phyloP scores from a whole-genome alignment of 2,329 filamentous ascomycete species.

The Botrytis sinoallii region DNA sequence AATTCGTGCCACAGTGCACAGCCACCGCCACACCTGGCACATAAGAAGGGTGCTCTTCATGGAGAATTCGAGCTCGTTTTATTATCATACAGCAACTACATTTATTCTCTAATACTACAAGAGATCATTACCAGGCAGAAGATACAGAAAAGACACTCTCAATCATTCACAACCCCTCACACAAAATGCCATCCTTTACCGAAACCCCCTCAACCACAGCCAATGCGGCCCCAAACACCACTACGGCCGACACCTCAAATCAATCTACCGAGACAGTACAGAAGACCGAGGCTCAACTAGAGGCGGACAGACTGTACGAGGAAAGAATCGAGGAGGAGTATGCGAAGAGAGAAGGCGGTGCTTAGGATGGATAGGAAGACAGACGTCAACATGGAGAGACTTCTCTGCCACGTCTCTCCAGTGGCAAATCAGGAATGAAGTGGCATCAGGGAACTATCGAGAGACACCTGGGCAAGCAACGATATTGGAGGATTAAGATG shows the following conservation, averaged over 20 bases:
- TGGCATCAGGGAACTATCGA: not conserved
- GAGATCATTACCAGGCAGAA: not conserved
- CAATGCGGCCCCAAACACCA: not conserved
- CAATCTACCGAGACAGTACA: constrained; percentile 2
- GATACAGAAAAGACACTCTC: not conserved
- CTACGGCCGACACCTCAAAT: not conserved
- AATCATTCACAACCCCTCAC: not conserved
- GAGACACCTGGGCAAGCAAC: not conserved
- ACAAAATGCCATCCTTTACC: constrained; percentile 18
- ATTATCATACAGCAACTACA: not conserved
- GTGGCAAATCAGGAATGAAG: not conserved
- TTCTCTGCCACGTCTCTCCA: not conserved
- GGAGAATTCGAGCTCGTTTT: not conserved
- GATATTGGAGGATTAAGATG: too few species aligned
- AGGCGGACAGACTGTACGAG: constrained; percentile 24
- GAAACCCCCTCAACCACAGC: constrained; percentile 7
- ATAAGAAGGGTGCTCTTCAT: constrained; percentile 1
- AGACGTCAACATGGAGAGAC: not conserved
- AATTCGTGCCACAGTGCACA: not conserved
- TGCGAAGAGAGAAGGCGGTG: constrained; percentile 26
- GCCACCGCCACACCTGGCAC: not conserved
- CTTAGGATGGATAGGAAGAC: constrained; percentile 32
- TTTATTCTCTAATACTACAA: not conserved
- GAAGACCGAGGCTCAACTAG: constrained; percentile 22
- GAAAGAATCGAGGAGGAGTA: constrained; percentile 27